These are phyloP conservation scores for Penicillium verrucosum DNA, from an alignment of 2,329 filamentous ascomycete genomes.

Conservation along the genomic window DNA sequence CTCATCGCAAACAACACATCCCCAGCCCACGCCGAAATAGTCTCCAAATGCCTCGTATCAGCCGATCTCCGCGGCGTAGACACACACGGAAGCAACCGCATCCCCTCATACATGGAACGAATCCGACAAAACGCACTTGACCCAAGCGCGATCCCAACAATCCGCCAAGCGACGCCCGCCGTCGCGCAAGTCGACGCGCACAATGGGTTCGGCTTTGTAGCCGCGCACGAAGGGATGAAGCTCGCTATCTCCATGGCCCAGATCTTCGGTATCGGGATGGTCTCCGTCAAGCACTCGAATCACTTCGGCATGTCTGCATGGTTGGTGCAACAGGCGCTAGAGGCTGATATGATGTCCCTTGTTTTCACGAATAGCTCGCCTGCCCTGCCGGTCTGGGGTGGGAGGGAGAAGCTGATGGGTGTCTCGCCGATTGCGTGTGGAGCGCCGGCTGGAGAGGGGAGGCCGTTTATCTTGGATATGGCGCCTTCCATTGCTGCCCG, in stretches of 20 bases:
- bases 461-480: slow-evolving; percentile 57
- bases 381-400: slow-evolving; percentile 69
- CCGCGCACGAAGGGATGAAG: slow-evolving; percentile 63
- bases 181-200: slow-evolving; percentile 65
- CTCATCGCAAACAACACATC: slow-evolving; percentile 54
- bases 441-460: slow-evolving; percentile 59
- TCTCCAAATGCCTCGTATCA: slow-evolving; percentile 67
- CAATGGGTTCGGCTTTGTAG: slow-evolving; percentile 74
- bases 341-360: slow-evolving; percentile 66
- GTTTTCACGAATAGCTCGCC: slow-evolving; percentile 72
- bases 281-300: slow-evolving; percentile 71
- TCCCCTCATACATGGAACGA: slow-evolving; percentile 73
- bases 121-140: slow-evolving; percentile 68
- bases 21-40: slow-evolving; percentile 55
- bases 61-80: slow-evolving; percentile 77
- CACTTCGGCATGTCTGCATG: slow-evolving; percentile 83
- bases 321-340: slow-evolving; percentile 73
- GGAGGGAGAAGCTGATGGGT: slow-evolving; percentile 65
- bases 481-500: slow-evolving; percentile 46
- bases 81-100: slow-evolving; percentile 73
- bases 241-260: slow-evolving; percentile 65
- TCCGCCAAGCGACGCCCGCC: slow-evolving; percentile 64
- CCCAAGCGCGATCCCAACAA: slow-evolving; percentile 55
- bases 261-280: slow-evolving; percentile 69
- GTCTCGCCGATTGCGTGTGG: slow-evolving; percentile 72